Conservation (phyloP, 176 grass and related monocot species). For the Phoenix roebelenii region DNA sequence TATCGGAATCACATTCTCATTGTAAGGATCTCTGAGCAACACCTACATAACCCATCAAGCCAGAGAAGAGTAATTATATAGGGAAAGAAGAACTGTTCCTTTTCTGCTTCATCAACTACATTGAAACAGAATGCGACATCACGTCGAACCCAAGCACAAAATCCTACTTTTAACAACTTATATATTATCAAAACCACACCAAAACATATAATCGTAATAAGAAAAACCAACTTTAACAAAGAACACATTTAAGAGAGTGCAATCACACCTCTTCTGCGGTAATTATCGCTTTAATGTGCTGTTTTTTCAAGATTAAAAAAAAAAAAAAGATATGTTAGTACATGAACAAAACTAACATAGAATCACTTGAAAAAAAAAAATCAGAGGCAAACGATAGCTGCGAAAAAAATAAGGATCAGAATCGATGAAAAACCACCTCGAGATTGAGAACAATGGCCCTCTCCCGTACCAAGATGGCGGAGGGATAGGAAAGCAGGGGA, state of each 20-base stretch:
- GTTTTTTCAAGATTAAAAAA: not conserved
- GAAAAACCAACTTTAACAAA: not conserved
- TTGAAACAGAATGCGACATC: not conserved
- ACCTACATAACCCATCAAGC: not conserved
- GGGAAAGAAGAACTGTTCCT: not conserved
- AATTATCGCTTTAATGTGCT: constrained; percentile 12
- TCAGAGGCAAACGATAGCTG: not conserved
- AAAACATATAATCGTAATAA: not conserved
- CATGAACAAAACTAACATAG: no score
- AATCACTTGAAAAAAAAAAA: not conserved
- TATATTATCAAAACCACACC: no score
- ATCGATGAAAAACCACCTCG: not conserved
- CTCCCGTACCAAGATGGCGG: not conserved
- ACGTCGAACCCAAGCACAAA: not conserved
- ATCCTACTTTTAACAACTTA: not conserved
- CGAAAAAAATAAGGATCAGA: not conserved
- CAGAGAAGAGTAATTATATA: not conserved
- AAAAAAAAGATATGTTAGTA: not conserved
- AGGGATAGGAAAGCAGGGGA: constrained; percentile 1
- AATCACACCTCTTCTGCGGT: constrained; percentile 2
- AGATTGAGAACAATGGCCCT: constrained; percentile 8
- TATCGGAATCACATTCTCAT: constrained; percentile 14
- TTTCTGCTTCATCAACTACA: no score
- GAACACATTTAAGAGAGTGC: not conserved
- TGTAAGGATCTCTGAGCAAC: constrained; percentile 10